phyloP scores from a whole-genome alignment of 139 green algal genomes.

The Asterochloris erici region DNA sequence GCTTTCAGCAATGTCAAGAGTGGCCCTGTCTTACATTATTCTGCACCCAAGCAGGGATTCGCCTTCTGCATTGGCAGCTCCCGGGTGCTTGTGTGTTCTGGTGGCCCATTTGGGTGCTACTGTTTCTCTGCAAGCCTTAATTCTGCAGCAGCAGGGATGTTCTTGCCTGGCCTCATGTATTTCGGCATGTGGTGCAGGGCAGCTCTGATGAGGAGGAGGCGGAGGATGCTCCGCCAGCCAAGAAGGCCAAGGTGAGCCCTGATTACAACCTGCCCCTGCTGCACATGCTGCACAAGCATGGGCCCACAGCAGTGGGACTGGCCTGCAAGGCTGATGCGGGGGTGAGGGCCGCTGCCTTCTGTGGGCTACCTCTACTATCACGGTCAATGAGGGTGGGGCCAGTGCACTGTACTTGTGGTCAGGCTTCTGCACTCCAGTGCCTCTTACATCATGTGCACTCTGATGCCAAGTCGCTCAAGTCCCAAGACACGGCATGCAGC shows the following conservation, averaged over 20 bases:
- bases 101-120: not conserved
- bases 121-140: not conserved
- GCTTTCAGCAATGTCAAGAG: too few relatives aligned
- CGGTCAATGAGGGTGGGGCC: not conserved
- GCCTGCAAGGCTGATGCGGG: not conserved
- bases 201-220: conserved; percentile 18
- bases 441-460: not conserved
- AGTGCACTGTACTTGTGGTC: too few relatives aligned
- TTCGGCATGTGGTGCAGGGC: not conserved
- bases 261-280: not conserved
- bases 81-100: not conserved
- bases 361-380: not conserved
- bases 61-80: not conserved
- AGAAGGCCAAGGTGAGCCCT: conserved; percentile 5
- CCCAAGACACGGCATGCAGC: too few relatives aligned
- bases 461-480: not conserved
- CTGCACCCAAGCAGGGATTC: too few relatives aligned
- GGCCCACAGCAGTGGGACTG: not conserved
- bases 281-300: not conserved
- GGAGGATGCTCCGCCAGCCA: conserved; percentile 12
- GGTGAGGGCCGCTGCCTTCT: not conserved
- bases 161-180: not conserved
- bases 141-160: not conserved
- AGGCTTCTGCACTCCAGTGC: not conserved
- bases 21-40: too few relatives aligned